These are phyloP conservation scores for Chloranthus sessilifolius DNA, from an alignment of 164 flowering plant species.

Conservation along the genomic window DNA sequence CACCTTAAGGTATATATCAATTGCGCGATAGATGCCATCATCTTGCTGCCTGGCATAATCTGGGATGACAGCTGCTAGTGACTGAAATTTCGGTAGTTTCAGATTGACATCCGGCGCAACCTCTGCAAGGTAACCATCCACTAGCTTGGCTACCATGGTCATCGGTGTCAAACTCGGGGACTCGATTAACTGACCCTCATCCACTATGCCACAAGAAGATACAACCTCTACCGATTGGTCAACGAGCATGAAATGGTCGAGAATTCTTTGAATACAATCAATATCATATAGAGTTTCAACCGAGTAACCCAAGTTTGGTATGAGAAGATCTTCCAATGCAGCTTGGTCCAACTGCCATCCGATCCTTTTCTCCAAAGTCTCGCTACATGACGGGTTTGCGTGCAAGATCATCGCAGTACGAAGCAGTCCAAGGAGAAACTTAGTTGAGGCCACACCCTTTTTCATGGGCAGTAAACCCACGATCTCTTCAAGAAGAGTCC, in stretches of 20 bases:
- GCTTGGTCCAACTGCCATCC: constrained; percentile 70
- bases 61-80: constrained; percentile 60
- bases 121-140: constrained; percentile 69
- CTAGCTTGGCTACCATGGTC: constrained; percentile 62
- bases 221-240: constrained; percentile 23
- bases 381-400: constrained; percentile 42
- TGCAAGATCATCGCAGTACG: constrained; percentile 52
- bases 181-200: constrained; percentile 43
- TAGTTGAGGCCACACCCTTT: constrained; percentile 46
- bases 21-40: constrained; percentile 76
- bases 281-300: constrained; percentile 64
- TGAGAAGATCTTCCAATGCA: constrained; percentile 55
- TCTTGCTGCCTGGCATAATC: constrained; percentile 67
- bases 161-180: constrained; percentile 40
- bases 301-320: constrained; percentile 61
- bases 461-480: constrained; percentile 54
- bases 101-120: constrained; percentile 71
- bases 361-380: constrained; percentile 54
- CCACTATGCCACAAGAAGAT: constrained; percentile 30
- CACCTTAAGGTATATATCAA: constrained; percentile 81
- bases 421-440: constrained; percentile 53
- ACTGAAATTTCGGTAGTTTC: constrained; percentile 53
- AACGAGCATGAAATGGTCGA: constrained; percentile 50
- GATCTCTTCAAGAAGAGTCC: constrained; percentile 59
- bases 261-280: constrained; percentile 67